Conservation (phyloP, 2,329 filamentous ascomycete genomes). For the Curvularia sp. region DNA sequence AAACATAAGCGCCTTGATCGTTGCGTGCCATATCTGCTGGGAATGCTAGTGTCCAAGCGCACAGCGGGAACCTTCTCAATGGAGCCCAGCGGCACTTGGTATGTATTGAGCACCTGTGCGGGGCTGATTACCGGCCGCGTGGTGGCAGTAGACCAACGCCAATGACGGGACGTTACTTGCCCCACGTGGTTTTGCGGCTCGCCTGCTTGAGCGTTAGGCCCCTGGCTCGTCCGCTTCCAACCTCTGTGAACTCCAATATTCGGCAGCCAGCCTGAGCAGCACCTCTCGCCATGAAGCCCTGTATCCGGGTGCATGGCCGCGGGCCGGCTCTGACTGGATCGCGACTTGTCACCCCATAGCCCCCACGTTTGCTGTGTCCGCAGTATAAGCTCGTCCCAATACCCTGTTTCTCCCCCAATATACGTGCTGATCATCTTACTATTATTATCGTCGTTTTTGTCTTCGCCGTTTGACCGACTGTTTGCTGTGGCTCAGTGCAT, state of each 20-base stretch:
- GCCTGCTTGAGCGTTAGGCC: slow-evolving; percentile 18
- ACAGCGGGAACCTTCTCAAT: slow-evolving; percentile 1
- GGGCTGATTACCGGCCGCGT: slow-evolving; percentile 14
- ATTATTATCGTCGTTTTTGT: neutral
- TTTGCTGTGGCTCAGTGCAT: slow-evolving; percentile 16
- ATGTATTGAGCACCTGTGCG: slow-evolving; percentile 19
- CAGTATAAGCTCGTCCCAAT: slow-evolving; percentile 33
- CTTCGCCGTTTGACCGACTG: slow-evolving; percentile 1
- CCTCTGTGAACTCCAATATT: slow-evolving; percentile 24
- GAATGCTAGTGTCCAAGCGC: slow-evolving; percentile 10
- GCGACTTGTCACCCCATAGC: slow-evolving; percentile 20
- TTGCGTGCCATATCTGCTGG: slow-evolving; percentile 28
- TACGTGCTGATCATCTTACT: slow-evolving; percentile 4
- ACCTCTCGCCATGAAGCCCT: slow-evolving; percentile 20
- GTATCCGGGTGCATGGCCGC: slow-evolving; percentile 34
- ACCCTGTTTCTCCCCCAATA: slow-evolving; percentile 6
- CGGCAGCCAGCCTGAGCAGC: slow-evolving; percentile 23
- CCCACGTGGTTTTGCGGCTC: slow-evolving; percentile 35
- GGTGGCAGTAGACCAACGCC: slow-evolving; percentile 22
- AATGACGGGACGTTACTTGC: slow-evolving; percentile 30
- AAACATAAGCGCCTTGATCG: slow-evolving; percentile 19
- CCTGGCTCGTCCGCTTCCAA: slow-evolving; percentile 18
- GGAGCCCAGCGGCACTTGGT: slow-evolving; percentile 13
- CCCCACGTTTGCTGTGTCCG: slow-evolving; percentile 32
- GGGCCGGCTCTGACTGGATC: slow-evolving; percentile 24